Base-by-base conservation (phyloP, 441 rosid genomes). In the Lepidium campestre region DNA sequence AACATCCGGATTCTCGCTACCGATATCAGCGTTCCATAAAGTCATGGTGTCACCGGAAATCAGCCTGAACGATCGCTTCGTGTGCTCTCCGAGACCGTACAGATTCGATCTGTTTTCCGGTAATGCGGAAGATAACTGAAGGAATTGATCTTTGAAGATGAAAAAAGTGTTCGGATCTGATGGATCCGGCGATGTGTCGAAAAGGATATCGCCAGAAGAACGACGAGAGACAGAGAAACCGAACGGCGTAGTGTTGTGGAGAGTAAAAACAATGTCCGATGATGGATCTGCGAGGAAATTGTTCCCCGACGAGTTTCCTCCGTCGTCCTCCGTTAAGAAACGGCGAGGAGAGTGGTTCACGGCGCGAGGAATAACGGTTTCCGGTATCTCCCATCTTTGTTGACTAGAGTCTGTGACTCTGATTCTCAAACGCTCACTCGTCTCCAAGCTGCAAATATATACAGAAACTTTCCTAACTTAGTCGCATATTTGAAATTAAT, bases 41-140 rank as follows among this genome's bases (percentile, higher is more conserved):
- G 96, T 89, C 18, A 84, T 31, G 0, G 73, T 66, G 0, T 83
- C 77, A 2, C 73, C 67, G 0, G 73, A 74, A 20, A 20, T 19
- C 29, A 91, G 69, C 76, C 71, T 83, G 68, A 91, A 62, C 1
- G 87, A 70, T n/a, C 59, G 74, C 79, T 86, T 85, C 7, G 92
- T 89, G 76, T 85, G 93, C 75, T 91, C 96, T 4, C 96, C 93
- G 3, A 91, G 77, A 6, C 98, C 94, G 39, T 86, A 89, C 18
- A 89, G 67, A 36, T 67, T 68, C 42, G 98, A 83, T 54, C 81
- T 72, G 27, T 68, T 29, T 15, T 7, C 37, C 0, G 96, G 91
- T 23, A 91, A 81, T 0, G 83, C 62, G 2, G 94, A 85, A 17
- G 85, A 77, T 55, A 91, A 80, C 41, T 85, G 89, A 34, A 89